phyloP scores from a whole-genome alignment of 495 filamentous ascomycete species.

The Neurospora africana region DNA sequence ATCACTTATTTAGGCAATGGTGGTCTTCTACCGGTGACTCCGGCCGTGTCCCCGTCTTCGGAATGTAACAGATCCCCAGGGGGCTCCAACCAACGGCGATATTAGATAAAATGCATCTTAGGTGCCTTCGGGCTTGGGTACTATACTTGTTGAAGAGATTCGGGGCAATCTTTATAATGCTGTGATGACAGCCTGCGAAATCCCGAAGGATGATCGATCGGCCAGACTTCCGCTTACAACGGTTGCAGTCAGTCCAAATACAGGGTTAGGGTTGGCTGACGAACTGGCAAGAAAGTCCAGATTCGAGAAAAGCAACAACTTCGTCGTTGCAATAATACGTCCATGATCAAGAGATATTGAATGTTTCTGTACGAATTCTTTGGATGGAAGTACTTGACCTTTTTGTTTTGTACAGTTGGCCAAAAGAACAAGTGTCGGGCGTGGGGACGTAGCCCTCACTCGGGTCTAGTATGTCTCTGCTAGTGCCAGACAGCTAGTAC shows the following conservation, averaged over 20 bases:
- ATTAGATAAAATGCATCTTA: not conserved
- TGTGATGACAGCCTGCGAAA: too few relatives aligned
- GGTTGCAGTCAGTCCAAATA: not conserved
- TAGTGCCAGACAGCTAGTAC: too few relatives aligned
- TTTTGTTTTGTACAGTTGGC: not conserved
- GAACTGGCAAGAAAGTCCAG: not conserved
- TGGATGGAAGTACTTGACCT: rapidly evolving
- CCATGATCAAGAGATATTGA: not conserved
- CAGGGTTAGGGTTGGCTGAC: not conserved
- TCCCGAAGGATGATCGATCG: not conserved
- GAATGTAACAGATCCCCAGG: not conserved
- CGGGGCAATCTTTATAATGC: not conserved
- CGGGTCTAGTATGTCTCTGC: too few relatives aligned
- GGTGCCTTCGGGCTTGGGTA: not conserved
- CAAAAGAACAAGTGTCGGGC: too few relatives aligned
- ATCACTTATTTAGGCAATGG: not conserved
- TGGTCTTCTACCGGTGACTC: not conserved
- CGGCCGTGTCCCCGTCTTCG: not conserved
- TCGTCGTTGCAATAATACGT: not conserved
- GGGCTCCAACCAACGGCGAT: not conserved
- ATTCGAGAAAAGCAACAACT: not conserved
- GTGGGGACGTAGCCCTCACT: too few relatives aligned
- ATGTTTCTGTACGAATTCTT: too few relatives aligned
- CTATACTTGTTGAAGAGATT: not conserved
- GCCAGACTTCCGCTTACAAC: not conserved